Conservation (phyloP, 2,329 filamentous ascomycete genomes). For the Aspergillus unguis region DNA sequence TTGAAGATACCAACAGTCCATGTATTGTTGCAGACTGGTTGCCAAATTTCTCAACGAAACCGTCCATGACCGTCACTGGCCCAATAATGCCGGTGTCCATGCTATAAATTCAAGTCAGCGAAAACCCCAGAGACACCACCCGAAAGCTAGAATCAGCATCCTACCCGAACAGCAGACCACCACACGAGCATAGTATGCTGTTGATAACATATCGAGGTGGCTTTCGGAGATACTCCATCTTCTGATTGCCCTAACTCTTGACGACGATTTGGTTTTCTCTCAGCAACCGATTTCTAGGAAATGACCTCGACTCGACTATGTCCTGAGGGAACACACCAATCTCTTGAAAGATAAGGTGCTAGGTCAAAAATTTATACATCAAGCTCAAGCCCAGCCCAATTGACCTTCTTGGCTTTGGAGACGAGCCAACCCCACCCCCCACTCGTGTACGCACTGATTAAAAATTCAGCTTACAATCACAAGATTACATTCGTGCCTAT, state of each 20-base stretch:
- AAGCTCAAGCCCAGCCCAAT: background rate
- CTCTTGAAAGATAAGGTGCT: background rate
- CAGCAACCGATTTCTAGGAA: background rate
- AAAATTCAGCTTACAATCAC: no score
- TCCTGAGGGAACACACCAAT: background rate
- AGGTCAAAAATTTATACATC: background rate
- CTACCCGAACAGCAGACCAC: slow-evolving; percentile 20
- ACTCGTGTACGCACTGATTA: background rate
- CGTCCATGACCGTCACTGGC: slow-evolving; percentile 57
- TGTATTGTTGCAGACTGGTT: slow-evolving; percentile 51
- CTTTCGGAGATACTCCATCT: slow-evolving; percentile 9
- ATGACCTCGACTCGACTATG: background rate
- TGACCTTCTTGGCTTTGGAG: background rate
- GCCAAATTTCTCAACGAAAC: slow-evolving; percentile 52
- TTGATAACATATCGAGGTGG: slow-evolving; percentile 19
- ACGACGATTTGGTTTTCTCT: background rate
- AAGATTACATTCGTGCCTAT: no score
- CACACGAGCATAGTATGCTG: slow-evolving; percentile 20
- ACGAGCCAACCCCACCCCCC: background rate
- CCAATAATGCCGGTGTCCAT: slow-evolving; percentile 57
- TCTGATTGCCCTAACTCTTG: background rate
- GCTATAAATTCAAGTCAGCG: background rate
- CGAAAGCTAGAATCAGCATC: background rate
- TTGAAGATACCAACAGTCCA: slow-evolving; percentile 58
- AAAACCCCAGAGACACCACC: background rate